phyloP scores from a whole-genome alignment of 192 early-diverging fungal genomes.

The Pilaira anomala region DNA sequence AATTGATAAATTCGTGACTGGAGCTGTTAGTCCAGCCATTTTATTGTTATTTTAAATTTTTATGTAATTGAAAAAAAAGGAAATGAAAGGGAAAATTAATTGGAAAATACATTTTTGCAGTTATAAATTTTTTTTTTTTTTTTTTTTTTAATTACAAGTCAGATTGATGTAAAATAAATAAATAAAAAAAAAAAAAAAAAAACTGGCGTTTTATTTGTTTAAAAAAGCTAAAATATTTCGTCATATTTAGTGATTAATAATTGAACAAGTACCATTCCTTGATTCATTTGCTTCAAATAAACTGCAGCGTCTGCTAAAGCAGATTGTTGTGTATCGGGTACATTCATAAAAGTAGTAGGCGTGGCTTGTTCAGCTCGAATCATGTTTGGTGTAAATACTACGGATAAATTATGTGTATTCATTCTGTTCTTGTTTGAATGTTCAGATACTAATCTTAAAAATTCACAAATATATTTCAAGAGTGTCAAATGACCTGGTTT shows the following conservation, averaged over 20 bases:
- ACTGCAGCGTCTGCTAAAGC: constrained; percentile 19
- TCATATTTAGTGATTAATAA: constrained; percentile 12
- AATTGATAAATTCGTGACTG: no score
- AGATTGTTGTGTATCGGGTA: constrained; percentile 4
- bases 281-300: constrained; percentile 30
- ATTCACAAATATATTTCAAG: constrained; percentile 62
- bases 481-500: constrained; percentile 53
- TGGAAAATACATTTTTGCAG: neutral
- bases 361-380: constrained; percentile 39
- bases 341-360: neutral
- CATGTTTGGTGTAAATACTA: constrained; percentile 88
- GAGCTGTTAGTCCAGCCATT: no score
- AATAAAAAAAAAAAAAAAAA: neutral
- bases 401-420: constrained; percentile 77
- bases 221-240: neutral
- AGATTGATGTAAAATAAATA: neutral
- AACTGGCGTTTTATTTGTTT: neutral
- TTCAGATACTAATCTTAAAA: constrained; percentile 68
- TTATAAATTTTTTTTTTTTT: no score
- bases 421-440: constrained; percentile 73
- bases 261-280: constrained; percentile 28
- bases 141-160: neutral
- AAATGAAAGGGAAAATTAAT: neutral
- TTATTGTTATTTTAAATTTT: no score
- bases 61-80: neutral